Evolutionary conservation across 352 stramenopile genomes (phyloP).

Genomic region (Phytophthora sansomeana): DNA sequence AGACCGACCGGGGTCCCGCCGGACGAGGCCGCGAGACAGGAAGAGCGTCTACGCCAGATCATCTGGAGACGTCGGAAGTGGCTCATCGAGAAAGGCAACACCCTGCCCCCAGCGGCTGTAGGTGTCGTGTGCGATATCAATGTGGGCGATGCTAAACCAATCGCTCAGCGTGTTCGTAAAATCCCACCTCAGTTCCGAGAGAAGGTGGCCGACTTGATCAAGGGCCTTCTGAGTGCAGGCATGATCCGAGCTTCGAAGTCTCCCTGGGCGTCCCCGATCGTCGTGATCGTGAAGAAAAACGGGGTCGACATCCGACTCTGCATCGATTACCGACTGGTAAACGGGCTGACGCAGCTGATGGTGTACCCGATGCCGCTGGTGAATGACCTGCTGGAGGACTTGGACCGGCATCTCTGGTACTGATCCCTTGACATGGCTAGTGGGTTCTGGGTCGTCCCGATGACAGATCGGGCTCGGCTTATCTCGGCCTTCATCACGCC

Average conservation of each 20-base stretch:
- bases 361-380: too few species aligned
- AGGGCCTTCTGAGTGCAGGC: too few species aligned
- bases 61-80: too few species aligned
- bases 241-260: too few species aligned
- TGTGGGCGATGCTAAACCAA: conserved; percentile 3
- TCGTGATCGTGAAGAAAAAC: too few species aligned
- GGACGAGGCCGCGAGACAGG: neutral
- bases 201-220: too few species aligned
- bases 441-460: conserved; percentile 32
- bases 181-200: conserved; percentile 18
- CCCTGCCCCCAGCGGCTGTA: conserved; percentile 10
- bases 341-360: too few species aligned
- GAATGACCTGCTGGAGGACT: conserved; percentile 24
- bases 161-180: conserved; percentile 16
- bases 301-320: too few species aligned
- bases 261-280: too few species aligned
- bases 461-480: conserved; percentile 17
- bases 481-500: conserved; percentile 39
- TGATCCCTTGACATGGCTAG: conserved; percentile 31
- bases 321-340: too few species aligned
- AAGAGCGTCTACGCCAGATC: neutral
- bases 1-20: neutral
- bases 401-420: conserved; percentile 27
- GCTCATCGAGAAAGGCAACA: conserved; percentile 24
- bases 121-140: conserved; percentile 26